phyloP scores from a whole-genome alignment of 2,329 filamentous ascomycete species.

The Aspergillus fischeri region DNA sequence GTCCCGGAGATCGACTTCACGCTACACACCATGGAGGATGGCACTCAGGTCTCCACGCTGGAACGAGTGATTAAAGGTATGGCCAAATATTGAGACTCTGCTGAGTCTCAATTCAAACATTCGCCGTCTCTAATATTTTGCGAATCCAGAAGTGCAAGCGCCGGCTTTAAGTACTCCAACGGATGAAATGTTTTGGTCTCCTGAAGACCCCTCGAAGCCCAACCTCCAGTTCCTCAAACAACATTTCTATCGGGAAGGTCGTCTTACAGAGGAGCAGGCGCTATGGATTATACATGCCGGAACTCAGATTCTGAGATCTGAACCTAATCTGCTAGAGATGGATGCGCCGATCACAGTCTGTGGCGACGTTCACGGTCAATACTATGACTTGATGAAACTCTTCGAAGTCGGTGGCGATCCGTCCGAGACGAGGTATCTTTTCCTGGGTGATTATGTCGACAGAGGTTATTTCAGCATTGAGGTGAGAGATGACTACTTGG shows the following conservation, averaged over 20 bases:
- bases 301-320: constrained; percentile 78
- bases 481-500: constrained; percentile 37
- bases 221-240: constrained; percentile 94
- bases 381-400: constrained; percentile 99
- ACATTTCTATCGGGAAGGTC: constrained; percentile 96
- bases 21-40: constrained; percentile 97
- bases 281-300: constrained; percentile 90
- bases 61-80: constrained; percentile 98
- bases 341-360: constrained; percentile 98
- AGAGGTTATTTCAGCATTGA: constrained; percentile 99
- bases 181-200: constrained; percentile 90
- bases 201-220: constrained; percentile 80
- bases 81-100: constrained; percentile 7
- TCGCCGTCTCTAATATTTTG: constrained; percentile 13
- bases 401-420: constrained; percentile 98
- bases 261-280: constrained; percentile 94
- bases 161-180: constrained; percentile 89
- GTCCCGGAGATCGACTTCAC: constrained; percentile 98
- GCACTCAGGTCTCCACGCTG: constrained; percentile 86
- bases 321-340: constrained; percentile 98
- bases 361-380: constrained; percentile 97
- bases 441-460: constrained; percentile 96
- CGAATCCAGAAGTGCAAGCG: constrained; percentile 80
- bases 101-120: neutral
- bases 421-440: constrained; percentile 92